phyloP scores from a whole-genome alignment of 2,329 filamentous ascomycete genomes.

The Sclerotinia borealis region DNA sequence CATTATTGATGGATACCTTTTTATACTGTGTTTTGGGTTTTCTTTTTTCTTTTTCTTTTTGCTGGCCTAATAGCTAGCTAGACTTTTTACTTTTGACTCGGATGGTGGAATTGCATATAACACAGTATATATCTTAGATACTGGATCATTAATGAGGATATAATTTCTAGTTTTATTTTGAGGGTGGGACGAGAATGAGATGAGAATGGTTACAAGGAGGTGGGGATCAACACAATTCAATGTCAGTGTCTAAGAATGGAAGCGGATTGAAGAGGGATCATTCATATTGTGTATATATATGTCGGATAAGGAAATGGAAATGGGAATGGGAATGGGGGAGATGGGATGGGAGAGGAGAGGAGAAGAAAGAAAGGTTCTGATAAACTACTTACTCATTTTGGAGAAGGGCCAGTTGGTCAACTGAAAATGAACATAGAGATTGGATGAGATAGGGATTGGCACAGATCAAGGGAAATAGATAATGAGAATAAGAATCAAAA shows the following conservation, averaged over 20 bases:
- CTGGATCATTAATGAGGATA: constrained; percentile 1
- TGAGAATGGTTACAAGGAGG: background rate
- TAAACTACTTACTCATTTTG: background rate
- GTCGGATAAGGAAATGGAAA: background rate
- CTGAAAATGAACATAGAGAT: background rate
- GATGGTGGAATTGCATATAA: background rate
- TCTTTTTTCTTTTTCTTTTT: background rate
- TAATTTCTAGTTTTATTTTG: constrained; percentile 5
- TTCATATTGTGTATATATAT: constrained; percentile 6
- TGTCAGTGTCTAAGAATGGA: background rate
- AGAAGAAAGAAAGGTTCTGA: background rate
- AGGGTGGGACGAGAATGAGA: background rate
- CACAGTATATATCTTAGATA: background rate
- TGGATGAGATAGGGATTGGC: background rate
- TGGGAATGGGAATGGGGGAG: background rate
- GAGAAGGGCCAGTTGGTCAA: background rate
- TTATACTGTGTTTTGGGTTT: background rate
- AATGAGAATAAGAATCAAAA: background rate
- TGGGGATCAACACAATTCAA: background rate
- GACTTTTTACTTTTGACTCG: background rate
- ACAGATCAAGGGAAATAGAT: background rate
- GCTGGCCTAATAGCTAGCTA: background rate
- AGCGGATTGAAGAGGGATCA: background rate
- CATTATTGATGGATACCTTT: constrained; percentile 4
- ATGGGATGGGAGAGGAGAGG: background rate